phyloP scores from a whole-genome alignment of 1,284 basidiomycete genomes.

The Irpex rosettiformis region DNA sequence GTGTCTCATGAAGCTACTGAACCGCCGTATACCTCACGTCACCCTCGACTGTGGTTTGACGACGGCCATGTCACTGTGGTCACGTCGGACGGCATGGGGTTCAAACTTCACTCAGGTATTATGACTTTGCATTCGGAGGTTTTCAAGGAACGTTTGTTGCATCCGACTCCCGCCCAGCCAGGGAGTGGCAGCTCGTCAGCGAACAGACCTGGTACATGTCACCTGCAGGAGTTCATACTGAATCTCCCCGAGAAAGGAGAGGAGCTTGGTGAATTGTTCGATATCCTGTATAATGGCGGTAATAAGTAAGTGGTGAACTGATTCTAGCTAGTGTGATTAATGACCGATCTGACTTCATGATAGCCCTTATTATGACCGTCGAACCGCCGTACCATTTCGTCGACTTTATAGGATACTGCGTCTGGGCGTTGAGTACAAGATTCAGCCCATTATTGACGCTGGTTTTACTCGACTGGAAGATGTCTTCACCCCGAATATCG shows the following conservation, averaged over 20 bases:
- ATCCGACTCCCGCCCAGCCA: neutral
- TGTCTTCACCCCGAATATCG: neutral
- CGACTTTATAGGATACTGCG: neutral
- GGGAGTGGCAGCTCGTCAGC: neutral
- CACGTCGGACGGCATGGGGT: neutral
- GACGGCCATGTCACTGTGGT: neutral
- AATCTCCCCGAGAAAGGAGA: neutral
- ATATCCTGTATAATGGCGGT: neutral
- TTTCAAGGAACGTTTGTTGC: neutral
- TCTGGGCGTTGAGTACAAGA: neutral
- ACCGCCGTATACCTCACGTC: neutral
- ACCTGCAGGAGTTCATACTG: neutral
- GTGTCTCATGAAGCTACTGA: no score
- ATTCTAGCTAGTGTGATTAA: neutral
- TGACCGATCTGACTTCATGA: neutral
- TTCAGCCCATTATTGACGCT: neutral
- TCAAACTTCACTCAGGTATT: neutral
- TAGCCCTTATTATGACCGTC: neutral
- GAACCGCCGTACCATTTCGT: neutral
- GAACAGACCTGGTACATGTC: neutral
- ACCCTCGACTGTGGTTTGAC: constrained; percentile 1
- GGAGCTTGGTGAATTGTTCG: neutral
- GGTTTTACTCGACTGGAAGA: neutral
- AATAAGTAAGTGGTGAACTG: neutral
- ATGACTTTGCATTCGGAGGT: neutral